Evolutionary conservation across 2,329 filamentous ascomycete genomes (phyloP), one percentile per base, ranked within the genome.

Genomic region (Fusarium gaditjirri): DNA sequence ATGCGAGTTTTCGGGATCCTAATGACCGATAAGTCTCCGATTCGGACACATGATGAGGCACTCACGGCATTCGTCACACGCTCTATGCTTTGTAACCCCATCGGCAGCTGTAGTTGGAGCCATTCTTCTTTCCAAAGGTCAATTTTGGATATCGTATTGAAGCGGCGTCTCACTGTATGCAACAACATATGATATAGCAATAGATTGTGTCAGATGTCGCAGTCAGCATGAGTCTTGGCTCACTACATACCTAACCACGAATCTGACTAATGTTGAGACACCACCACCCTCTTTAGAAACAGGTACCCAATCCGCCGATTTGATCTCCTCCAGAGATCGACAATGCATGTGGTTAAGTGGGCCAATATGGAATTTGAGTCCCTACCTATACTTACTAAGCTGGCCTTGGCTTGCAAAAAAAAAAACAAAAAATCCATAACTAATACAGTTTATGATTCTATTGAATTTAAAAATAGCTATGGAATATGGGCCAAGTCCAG

Each of bases 31-130:
- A 79, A 78, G 74, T 77, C 70, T 75, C 78, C 72, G 76, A 77
- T 44, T 70, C 39, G 56, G 41, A 27, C 42, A 43, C 49, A 68
- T 44, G 43, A 52, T 44, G 65, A 47, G 41, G 41, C 27, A 85
- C 88, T 80, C 85, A 92, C 90, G 86, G 80, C 90, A 92, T 79
- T 91, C 89, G 79, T 92, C 90, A 79, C 90, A 92, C 68, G 90
- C 89, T 52, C 89, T 85, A 70, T 88, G 88, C 76, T 89, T 91
- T 67, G 82, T 77, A 66, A 80, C 72, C 55, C 70, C 74, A 46
- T 68, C 63, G 39, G 61, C 56, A 62, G 58, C 44, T 38, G 50
- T 27, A 25, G 71, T 70, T 49, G 74, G 61, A 38, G 72, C 58
- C 79, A 80, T 78, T 5, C 23, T 59, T 67, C 43, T 31, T 23